Conservation (phyloP, 257 asterid genomes). For the Hygrophila difformis region DNA sequence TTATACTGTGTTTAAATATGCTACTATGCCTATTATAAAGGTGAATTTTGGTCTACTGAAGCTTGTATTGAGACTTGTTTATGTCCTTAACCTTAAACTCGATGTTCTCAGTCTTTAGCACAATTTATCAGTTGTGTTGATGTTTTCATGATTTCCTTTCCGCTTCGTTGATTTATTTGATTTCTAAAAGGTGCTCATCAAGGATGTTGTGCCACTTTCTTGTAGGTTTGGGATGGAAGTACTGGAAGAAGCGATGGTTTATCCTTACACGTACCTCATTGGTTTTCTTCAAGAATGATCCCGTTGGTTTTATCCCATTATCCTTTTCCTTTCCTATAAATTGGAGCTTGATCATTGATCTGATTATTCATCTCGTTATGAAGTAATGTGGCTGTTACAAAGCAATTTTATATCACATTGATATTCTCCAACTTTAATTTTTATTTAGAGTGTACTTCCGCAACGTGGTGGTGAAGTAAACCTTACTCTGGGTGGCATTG, state of each 20-base stretch:
- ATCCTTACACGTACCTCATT: constrained; percentile 95
- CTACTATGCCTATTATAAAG: background rate
- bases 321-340: constrained; percentile 2
- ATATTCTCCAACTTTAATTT: constrained; percentile 12
- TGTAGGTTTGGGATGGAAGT: constrained; percentile 99
- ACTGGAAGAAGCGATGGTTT: constrained; percentile 99
- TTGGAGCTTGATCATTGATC: constrained; percentile 7
- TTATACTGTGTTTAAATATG: too few relatives aligned
- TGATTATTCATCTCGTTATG: constrained; percentile 1
- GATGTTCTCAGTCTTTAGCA: too few relatives aligned
- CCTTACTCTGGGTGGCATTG: constrained; percentile 94
- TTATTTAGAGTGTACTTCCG: constrained; percentile 76
- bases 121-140: background rate
- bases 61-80: background rate
- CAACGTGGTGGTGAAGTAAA: constrained; percentile 98
- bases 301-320: constrained; percentile 36
- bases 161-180: background rate
- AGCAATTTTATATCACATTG: constrained; percentile 15
- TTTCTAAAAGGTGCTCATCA: background rate
- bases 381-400: background rate
- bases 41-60: background rate
- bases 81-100: too few relatives aligned
- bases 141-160: background rate
- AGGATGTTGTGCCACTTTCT: constrained; percentile 14
- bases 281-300: constrained; percentile 97